phyloP scores from a whole-genome alignment of 257 asterid genomes.

The Leonotis leonurus region DNA sequence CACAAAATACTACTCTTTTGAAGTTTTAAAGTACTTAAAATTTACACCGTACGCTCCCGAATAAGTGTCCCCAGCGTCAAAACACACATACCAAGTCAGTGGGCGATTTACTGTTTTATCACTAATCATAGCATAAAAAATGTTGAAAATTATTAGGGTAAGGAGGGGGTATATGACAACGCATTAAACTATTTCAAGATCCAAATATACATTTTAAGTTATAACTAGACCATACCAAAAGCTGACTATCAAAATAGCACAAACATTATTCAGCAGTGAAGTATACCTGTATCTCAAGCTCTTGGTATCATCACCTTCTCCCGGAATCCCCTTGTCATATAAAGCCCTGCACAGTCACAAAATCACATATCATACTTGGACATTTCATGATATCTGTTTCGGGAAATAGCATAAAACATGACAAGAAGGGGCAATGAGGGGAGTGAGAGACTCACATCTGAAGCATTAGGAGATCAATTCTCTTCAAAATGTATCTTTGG shows the following conservation, averaged over 20 bases:
- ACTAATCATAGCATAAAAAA: too few species aligned
- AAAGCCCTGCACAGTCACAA: conserved; percentile 50
- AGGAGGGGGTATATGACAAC: background rate
- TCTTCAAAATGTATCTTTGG: conserved; percentile 89
- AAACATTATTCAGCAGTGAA: background rate
- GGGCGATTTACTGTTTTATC: too few species aligned
- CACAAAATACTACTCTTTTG: background rate
- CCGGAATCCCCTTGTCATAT: conserved; percentile 87
- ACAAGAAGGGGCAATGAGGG: too few species aligned
- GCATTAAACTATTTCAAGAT: background rate
- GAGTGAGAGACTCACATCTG: conserved; percentile 57
- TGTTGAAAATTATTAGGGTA: too few species aligned
- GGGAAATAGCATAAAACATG: background rate
- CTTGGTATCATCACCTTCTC: conserved; percentile 82
- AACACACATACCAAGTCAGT: too few species aligned
- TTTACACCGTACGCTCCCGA: too few species aligned
- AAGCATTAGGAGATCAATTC: conserved; percentile 96
- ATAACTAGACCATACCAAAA: background rate
- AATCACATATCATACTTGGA: background rate
- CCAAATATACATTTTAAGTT: background rate
- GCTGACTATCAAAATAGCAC: background rate
- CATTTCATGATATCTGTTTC: background rate
- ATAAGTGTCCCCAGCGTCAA: too few species aligned
- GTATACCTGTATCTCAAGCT: conserved; percentile 91
- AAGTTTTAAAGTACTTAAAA: too few species aligned